Base-by-base conservation (phyloP, 2,329 filamentous ascomycete species). In the Microascus cirrosus region DNA sequence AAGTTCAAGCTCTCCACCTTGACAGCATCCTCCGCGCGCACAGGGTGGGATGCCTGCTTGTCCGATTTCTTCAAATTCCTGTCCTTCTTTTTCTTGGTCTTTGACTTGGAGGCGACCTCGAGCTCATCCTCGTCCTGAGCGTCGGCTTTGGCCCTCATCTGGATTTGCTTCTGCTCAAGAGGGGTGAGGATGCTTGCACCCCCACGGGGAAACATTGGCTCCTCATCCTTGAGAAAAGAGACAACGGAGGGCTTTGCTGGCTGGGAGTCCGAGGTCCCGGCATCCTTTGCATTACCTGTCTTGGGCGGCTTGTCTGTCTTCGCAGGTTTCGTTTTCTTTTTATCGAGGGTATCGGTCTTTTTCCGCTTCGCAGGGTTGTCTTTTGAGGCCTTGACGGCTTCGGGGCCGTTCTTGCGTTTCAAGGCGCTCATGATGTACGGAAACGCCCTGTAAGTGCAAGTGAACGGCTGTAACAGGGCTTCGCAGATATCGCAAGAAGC, bases 131-230 rank as follows among this genome's bases (percentile, higher is more conserved):
- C 94, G 68, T 93, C 94, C 45, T 95, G 76, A 48, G 92, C 94
- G 76, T 99, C 94, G 65, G 87, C 86, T 68, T 89, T 94, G 53
- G 94, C 94, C 72, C 97, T 88, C 59, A 95, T 86, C 66, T 94
- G 87, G 62, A 99, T 97, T 72, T 97, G 90, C 74, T 96, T 96
- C 69, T 95, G 89, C 71, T 99, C 94, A 56, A 99, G 77, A 22
- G 94, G 92, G 1, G 94, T 96, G 68, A 99, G 76, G 56, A 96
- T 80, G 68, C 90, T 95, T 57, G 85, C 93, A 51, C 94, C 95
- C 58, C 94, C 94, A 78, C 94, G 84, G 63, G 94, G 93, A 66
- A 99, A 99, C 52, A 93, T 79, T 36, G 86, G 85, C 68, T 96
- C 94, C 63, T 97, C 94, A 63, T 94, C 87, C 69, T 80, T 84